Percentiles rank a stretch among this genome's conserved stretches.
Evolutionary conservation across 129 eudicot species (phyloP).

Genomic region (Oenanthe sinensis): DNA sequence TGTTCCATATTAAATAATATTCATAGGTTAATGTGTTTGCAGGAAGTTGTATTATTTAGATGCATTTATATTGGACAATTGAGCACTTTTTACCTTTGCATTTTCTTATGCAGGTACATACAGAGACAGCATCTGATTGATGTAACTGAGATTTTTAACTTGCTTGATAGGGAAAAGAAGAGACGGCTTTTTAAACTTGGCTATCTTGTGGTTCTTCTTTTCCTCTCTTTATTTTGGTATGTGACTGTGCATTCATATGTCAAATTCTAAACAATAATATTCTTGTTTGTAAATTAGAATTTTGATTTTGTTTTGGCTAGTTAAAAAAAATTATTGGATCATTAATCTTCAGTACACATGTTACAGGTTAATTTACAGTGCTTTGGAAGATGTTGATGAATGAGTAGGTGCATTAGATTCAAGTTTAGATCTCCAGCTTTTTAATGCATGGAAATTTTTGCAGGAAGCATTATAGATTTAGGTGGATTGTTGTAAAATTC

Average conservation of each 20-base stretch:
- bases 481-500: slow-evolving; percentile 8
- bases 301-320: background rate
- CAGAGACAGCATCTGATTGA: slow-evolving; percentile 73
- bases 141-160: slow-evolving; percentile 91
- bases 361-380: slow-evolving; percentile 79
- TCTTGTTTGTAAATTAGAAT: background rate
- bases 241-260: background rate
- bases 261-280: background rate
- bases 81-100: background rate
- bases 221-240: slow-evolving; percentile 86
- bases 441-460: background rate
- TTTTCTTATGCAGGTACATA: slow-evolving; percentile 39
- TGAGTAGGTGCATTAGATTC: background rate
- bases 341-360: background rate
- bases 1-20: background rate
- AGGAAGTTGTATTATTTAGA: background rate
- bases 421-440: slow-evolving; percentile 7
- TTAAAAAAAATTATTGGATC: background rate
- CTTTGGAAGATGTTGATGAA: slow-evolving; percentile 89
- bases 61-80: background rate
- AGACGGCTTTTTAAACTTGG: slow-evolving; percentile 86
- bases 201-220: slow-evolving; percentile 55
- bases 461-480: background rate
- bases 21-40: background rate
- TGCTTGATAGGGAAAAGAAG: slow-evolving; percentile 83